Evolutionary conservation across 1,284 basidiomycete species (phyloP), one percentile per base, ranked within the genome.

Genomic region (Cryptococcus neoformans): DNA sequence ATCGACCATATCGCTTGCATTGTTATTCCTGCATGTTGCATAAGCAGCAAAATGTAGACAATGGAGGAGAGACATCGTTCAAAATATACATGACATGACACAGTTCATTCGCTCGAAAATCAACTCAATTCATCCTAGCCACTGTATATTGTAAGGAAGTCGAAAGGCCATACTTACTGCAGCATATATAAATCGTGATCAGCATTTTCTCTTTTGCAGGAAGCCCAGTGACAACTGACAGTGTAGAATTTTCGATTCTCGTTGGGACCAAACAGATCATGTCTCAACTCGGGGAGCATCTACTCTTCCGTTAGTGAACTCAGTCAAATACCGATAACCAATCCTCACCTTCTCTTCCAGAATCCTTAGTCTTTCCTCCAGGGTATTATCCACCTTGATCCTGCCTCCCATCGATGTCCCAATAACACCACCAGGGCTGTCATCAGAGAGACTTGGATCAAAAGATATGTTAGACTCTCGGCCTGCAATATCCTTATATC

Each of bases 281-380:
- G 82, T 66, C 92, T 82, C 65, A 95, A 89, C 79, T 94, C 91
- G 1, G 92, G 92, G 44, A 95, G 80, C 92, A 94, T 94, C 89
- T 92, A 59, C 2, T 35, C 36, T 37, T 50, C n/a, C 49, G 55
- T 40, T 36, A 34, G 8, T 6, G 41, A 21, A n/a, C 7, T n/a
- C 14, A 36, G 37, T 17, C 28, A 17, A 4, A 11, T n/a, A 36
- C 34, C 45, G 52, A 12, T 17, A 9, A 16, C 49, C 8, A 17
- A 44, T 36, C 79, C 84, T 56, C 65, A 92, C 92, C 79, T 88
- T 84, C 72, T 94, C 90, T 78, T 96, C 92, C 45, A 96, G 80
- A 62, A 96, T 78, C 66, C 86, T 83, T 70, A 97, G 78, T 50
- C 93, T 84, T 73, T 94, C 92, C 64, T 92, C 90, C 52, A 97